Percentiles rank a stretch among this genome's conserved stretches.
Evolutionary conservation across 345 rosid species (phyloP).

Genomic region (Eutrema heterophyllum): DNA sequence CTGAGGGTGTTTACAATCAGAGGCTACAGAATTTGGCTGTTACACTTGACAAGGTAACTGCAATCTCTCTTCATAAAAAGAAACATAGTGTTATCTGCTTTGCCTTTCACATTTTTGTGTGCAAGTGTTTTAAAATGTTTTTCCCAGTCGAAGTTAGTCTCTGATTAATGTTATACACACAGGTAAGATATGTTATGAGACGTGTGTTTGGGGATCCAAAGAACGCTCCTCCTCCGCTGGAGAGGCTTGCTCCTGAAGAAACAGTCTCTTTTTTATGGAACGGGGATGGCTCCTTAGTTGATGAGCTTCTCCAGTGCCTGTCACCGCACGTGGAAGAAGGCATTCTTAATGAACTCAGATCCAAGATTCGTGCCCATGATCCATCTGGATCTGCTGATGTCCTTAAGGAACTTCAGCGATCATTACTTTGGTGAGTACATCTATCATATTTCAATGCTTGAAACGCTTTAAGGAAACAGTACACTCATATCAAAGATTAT

Average conservation of each 20-base stretch:
- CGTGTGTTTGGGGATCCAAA: slow-evolving; percentile 86
- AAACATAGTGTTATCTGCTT: slow-evolving; percentile 2
- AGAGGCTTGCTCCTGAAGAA: slow-evolving; percentile 73
- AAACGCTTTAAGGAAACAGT: not conserved
- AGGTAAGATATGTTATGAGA: slow-evolving; percentile 98
- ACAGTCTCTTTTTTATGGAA: slow-evolving; percentile 74
- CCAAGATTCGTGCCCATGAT: slow-evolving; percentile 64
- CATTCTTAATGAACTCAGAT: slow-evolving; percentile 57
- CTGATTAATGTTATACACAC: slow-evolving; percentile 26
- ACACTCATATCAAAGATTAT: not conserved
- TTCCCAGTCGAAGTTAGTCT: not conserved
- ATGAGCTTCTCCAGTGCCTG: slow-evolving; percentile 82
- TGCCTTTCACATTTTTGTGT: slow-evolving; percentile 1
- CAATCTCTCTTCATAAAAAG: not conserved
- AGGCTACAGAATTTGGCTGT: slow-evolving; percentile 98
- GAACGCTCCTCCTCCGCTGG: slow-evolving; percentile 94
- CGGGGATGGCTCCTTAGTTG: slow-evolving; percentile 86
- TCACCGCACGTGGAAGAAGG: slow-evolving; percentile 65
- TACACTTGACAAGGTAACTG: slow-evolving; percentile 92
- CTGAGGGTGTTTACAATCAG: slow-evolving; percentile 99
- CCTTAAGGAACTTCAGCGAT: slow-evolving; percentile 68
- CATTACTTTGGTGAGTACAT: slow-evolving; percentile 78
- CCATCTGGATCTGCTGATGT: slow-evolving; percentile 66
- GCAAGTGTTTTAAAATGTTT: not conserved
- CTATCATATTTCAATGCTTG: not conserved